Percentiles rank a stretch among this genome's conserved stretches.
These are phyloP conservation scores for Tolypocladium nubicola DNA, from an alignment of 2,329 filamentous ascomycete genomes.

Conservation along the genomic window DNA sequence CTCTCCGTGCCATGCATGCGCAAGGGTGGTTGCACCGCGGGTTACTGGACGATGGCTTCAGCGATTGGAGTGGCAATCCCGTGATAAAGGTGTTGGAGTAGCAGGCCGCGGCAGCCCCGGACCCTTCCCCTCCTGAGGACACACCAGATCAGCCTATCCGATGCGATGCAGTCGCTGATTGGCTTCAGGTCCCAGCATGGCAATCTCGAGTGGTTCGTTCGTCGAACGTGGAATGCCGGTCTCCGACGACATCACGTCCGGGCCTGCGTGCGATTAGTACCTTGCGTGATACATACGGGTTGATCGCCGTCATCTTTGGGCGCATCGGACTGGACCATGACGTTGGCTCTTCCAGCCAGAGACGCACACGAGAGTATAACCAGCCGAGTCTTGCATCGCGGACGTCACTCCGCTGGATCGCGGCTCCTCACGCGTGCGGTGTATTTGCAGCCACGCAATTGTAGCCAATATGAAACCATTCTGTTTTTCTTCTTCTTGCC, in stretches of 20 bases:
- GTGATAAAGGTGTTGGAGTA: background rate
- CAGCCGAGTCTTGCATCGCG: background rate
- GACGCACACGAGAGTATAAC: background rate
- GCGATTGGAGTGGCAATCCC: background rate
- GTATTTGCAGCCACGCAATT: background rate
- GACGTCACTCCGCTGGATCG: background rate
- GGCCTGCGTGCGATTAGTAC: background rate
- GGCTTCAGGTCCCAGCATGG: background rate
- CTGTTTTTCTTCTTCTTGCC: background rate
- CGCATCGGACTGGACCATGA: background rate
- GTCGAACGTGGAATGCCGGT: background rate
- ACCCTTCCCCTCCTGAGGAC: background rate
- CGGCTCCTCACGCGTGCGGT: background rate
- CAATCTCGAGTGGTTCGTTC: background rate
- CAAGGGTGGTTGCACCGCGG: background rate
- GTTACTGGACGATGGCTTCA: background rate
- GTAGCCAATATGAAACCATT: background rate
- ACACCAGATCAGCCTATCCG: background rate
- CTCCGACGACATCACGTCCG: background rate
- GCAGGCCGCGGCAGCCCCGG: background rate
- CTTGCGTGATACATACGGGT: too few species aligned
- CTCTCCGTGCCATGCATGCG: background rate
- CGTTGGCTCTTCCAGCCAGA: background rate
- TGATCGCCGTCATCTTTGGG: background rate
- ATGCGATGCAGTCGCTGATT: background rate